Evolutionary conservation across 1,284 basidiomycete species (phyloP), one percentile per base, ranked within the genome.

Genomic region (Coriolopsis trogii): DNA sequence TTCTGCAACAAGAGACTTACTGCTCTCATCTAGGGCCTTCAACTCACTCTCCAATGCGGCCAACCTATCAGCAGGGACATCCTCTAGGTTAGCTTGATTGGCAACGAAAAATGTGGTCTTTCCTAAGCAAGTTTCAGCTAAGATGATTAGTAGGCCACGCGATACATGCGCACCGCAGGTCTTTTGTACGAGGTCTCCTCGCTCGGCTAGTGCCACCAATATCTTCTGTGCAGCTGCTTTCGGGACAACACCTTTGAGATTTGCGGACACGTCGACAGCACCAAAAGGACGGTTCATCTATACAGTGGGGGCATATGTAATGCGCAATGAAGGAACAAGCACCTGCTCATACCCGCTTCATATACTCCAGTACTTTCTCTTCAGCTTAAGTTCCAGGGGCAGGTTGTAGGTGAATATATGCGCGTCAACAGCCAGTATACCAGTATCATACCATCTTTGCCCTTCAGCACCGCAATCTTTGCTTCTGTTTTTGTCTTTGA

Each of bases 201-300:
- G 90, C 57, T 92, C 91, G 0, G 93, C 86, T 12, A 95, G 79
- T 0, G 82, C 71, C 1, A 81, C 73, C 12, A 95, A 77, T 41
- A 94, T 88, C 72, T 94, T 94, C 67, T 93, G 91, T 0, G 86
- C 85, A 7, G 85, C 78, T 0, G 90, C 72, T 68, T 94, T 95
- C 7, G 90, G 84, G 1, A 95, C 85, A 9, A 85, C 84, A 46
- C 89, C 89, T 68, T 93, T 94, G 34, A 95, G 74, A 68, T 96
- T 95, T 15, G 91, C 89, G 13, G 89, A 79, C 2, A 95, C 86
- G 66, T 95, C 92, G 30, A 92, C 93, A 59, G 84, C 85, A n/a
- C 86, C 86, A 60, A 81, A 89, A 2, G 81, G 87, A 30, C 84
- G 76, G 65, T 88, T 91, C 85, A 85, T 89, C 87, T 89, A n/a